Evolutionary conservation across 768 basidiomycete genomes (phyloP), one percentile per base, ranked within the genome.

Genomic region (Russula brevipes): DNA sequence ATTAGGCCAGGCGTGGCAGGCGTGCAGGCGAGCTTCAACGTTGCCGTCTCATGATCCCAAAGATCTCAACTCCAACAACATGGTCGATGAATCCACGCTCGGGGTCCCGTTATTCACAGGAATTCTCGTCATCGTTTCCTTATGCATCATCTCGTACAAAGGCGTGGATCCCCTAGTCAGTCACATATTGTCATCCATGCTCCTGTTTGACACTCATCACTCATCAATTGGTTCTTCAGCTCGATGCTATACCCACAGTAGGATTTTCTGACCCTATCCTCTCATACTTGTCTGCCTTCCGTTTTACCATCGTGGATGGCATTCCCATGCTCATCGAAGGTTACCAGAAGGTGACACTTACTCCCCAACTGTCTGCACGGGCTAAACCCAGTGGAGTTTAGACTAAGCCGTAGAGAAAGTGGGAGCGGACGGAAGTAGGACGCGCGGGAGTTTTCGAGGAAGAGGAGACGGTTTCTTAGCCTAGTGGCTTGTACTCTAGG

Each of bases 211-310:
- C 31, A 5, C 39, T 42, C 24, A 24, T 24, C 24, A 24, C 24
- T 24, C 4, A 61, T 42, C 6, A n/a, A 17, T 41, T 9, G 5
- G 17, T 3, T 31, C 19, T 14, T 4, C 41, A 63, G 61, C 61
- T 63, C 36, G 44, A 57, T 45, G 61, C 55, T 2, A 72, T 77
- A 1, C 77, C 77, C 0, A 70, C 73, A 5, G 54, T 72, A 2
- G 74, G 76, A 3, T 69, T 65, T 6, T 69, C 61, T 2, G 59
- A 50, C 11, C 69, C 71, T 46, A 41, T 76, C 0, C 66, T 71
- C 19, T 75, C 74, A 7, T 75, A 69, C 56, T 16, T 55, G 16
- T 57, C 59, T 7, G 66, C 60, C 42, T 12, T 38, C 55, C 35
- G 46, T 19, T 61, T 31, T 17, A 35, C 24, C 31, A 51, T 44